These are phyloP conservation scores for Phytophthora tubulina DNA, from an alignment of 352 stramenopile genomes.

Conservation along the genomic window DNA sequence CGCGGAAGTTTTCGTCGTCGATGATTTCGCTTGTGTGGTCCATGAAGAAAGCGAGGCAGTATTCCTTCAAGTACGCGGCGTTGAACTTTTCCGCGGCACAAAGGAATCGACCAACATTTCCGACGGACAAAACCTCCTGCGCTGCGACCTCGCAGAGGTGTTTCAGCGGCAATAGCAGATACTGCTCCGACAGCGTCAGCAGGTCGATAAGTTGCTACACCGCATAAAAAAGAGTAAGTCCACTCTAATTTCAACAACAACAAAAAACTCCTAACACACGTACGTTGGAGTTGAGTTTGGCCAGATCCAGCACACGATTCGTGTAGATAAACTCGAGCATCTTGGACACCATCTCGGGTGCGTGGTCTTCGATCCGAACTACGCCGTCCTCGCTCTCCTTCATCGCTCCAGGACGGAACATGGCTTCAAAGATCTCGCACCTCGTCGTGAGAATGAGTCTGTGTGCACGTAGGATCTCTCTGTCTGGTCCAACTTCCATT, in stretches of 20 bases:
- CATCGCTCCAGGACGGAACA: slow-evolving; percentile 90
- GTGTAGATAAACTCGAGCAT: slow-evolving; percentile 96
- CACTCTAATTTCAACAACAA: neutral
- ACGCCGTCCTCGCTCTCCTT: slow-evolving; percentile 82
- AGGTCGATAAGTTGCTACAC: slow-evolving; percentile 87
- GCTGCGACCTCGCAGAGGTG: slow-evolving; percentile 83
- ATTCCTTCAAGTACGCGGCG: slow-evolving; percentile 85
- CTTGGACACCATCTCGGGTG: slow-evolving; percentile 86
- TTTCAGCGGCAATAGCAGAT: slow-evolving; percentile 79
- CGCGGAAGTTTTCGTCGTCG: slow-evolving; percentile 84
- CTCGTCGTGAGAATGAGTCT: slow-evolving; percentile 81
- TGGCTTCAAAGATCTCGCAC: slow-evolving; percentile 92
- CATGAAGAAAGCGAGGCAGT: slow-evolving; percentile 83
- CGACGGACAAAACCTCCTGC: slow-evolving; percentile 73
- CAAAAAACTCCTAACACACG: slow-evolving; percentile 20
- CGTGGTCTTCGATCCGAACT: slow-evolving; percentile 87
- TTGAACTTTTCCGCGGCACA: slow-evolving; percentile 88
- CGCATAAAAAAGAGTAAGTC: slow-evolving; percentile 2
- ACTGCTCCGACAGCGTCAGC: slow-evolving; percentile 84
- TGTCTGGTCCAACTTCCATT: slow-evolving; percentile 74
- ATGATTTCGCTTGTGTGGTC: slow-evolving; percentile 82
- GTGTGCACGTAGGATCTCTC: slow-evolving; percentile 72
- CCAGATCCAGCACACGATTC: slow-evolving; percentile 86
- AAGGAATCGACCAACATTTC: slow-evolving; percentile 82
- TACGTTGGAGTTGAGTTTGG: slow-evolving; percentile 79